Evolutionary conservation across 169 alveolate genomes (phyloP).

Genomic region (Plasmodium gonderi): DNA sequence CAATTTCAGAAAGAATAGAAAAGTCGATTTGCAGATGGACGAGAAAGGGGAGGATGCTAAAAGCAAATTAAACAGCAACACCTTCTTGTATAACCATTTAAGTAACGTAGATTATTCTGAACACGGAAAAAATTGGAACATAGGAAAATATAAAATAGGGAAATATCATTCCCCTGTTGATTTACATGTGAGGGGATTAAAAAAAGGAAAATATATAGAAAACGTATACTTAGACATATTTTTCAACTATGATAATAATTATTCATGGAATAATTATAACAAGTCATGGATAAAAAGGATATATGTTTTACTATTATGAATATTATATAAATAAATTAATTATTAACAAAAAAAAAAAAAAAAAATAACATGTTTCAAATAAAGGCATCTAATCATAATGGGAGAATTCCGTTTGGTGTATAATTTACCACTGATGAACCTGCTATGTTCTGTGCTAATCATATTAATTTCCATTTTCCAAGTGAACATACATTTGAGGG

Average conservation of each 20-base stretch:
- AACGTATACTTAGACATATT: slow-evolving; percentile 79
- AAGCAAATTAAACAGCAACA: neutral
- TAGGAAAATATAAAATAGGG: slow-evolving; percentile 83
- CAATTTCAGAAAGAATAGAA: too few species aligned
- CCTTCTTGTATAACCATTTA: neutral
- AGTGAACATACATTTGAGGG: slow-evolving; percentile 91
- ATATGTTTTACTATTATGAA: slow-evolving; percentile 84
- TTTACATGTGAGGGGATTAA: slow-evolving; percentile 83
- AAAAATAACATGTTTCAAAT: slow-evolving; percentile 84
- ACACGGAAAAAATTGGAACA: slow-evolving; percentile 87
- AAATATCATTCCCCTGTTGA: slow-evolving; percentile 88
- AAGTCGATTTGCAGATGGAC: too few species aligned
- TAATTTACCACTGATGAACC: slow-evolving; percentile 88
- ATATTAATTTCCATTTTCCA: slow-evolving; percentile 88
- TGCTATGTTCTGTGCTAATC: slow-evolving; percentile 84
- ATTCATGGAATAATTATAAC: slow-evolving; percentile 22
- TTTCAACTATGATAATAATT: slow-evolving; percentile 37
- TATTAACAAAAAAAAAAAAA: slow-evolving; percentile 81
- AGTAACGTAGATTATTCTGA: slow-evolving; percentile 79
- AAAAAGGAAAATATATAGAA: slow-evolving; percentile 76
- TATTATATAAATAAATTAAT: slow-evolving; percentile 78
- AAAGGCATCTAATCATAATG: slow-evolving; percentile 80
- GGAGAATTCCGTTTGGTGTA: slow-evolving; percentile 84
- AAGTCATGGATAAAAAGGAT: slow-evolving; percentile 86
- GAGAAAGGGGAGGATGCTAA: neutral